Conservation (phyloP, 176 grass and related monocot species). For the Cocos nucifera region DNA sequence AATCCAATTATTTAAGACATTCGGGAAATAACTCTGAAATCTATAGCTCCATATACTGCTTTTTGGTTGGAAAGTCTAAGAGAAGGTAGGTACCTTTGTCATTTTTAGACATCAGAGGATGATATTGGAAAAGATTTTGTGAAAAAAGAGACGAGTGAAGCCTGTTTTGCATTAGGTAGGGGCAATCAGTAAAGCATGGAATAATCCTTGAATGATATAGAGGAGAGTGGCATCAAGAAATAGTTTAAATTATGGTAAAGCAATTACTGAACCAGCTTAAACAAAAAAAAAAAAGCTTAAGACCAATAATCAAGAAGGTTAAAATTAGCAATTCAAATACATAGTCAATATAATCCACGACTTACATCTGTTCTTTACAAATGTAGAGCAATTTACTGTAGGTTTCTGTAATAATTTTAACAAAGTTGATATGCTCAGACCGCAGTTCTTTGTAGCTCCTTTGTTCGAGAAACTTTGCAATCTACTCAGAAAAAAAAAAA, state of each 20-base stretch:
- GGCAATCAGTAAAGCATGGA: no score
- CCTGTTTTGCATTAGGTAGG: no score
- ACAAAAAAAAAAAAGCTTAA: no score
- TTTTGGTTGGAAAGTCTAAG: no score
- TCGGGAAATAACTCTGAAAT: no score
- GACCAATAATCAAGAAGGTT: not conserved
- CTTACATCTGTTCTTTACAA: conserved; percentile 96
- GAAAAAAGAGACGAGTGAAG: no score
- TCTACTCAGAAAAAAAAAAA: conserved; percentile 33
- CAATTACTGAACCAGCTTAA: conserved; percentile 1
- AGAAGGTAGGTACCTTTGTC: no score
- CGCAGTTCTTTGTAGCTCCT: conserved; percentile 81
- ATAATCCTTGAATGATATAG: no score
- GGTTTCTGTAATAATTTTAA: conserved; percentile 86
- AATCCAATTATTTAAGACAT: no score
- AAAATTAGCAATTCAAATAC: not conserved
- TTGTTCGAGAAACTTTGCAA: conserved; percentile 90
- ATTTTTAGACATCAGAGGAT: no score
- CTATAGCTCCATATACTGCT: no score
- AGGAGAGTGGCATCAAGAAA: not conserved
- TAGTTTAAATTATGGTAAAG: not conserved
- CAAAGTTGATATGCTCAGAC: conserved; percentile 56
- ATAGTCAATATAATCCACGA: conserved; percentile 13
- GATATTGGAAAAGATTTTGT: no score
- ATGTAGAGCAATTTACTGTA: conserved; percentile 89